Base-by-base conservation (phyloP, 805 yeast genomes). In the Suhomyces xylopsoci region DNA sequence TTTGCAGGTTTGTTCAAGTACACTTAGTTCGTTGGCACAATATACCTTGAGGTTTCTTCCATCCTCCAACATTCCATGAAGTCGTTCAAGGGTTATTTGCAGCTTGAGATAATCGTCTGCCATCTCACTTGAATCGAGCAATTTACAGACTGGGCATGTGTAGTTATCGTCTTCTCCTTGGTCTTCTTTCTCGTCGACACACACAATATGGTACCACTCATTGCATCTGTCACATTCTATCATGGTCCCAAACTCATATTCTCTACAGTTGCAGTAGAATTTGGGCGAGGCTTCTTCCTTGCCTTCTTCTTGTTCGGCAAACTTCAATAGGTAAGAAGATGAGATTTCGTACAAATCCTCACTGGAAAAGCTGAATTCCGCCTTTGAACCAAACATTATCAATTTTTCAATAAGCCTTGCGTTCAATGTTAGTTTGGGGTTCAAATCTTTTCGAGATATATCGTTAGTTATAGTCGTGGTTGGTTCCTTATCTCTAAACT, bases 131-230 rank as follows among this genome's bases (percentile, higher is more conserved):
- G 68, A 58, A 5, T 58, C 62, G n/a, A 64, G 53, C 45, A 70
- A 55, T 30, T 59, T 58, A 54, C 76, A 71, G 5, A 68, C 54
- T 5, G 75, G 74, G 56, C 75, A 70, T 1, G 55, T 50, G 47
- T 65, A 71, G 28, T 50, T 57, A 2, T 66, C 73, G 22, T 60
- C 63, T 32, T 63, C 65, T 15, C 49, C 54, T 14, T 47, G 45
- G 8, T 52, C 54, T 10, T 45, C 45, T 10, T 36, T 46, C 15
- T 50, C 54, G 14, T 77, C 77, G 44, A 86, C 71, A 65, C 92
- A 87, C 14, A 66, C 67, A 45, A 79, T 77, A 62, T 87, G 92
- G 61, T 81, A 87, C 91, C 91, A 85, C 59, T 85, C 90, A 50
- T 78, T 73, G 64, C 93, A 87, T 15, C 65, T 67, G 56, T 85